Base-by-base conservation (phyloP, 345 rosid genomes). In the Camelina neglecta region DNA sequence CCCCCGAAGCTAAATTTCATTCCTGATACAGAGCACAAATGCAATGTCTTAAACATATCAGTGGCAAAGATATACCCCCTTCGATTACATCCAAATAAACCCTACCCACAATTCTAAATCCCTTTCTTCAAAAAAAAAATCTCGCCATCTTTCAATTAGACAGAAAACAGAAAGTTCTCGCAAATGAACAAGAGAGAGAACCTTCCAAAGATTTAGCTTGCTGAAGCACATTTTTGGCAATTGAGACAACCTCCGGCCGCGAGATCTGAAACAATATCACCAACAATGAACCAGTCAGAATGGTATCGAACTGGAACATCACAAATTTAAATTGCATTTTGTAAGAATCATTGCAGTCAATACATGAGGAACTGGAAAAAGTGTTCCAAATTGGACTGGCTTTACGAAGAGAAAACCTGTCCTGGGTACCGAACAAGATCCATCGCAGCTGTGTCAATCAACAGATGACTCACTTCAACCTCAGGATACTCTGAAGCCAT, bases 211-310 rank as follows among this genome's bases (percentile, higher is more conserved):
- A 24, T 24, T 2, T 2, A 24, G 26, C 26, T 24, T 24, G 29
- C 29, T 26, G 29, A 26, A 26, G 29, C 29, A 26, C 29, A 26
- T 26, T 26, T 26, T 26, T 26, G 29, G 29, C 3, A 26, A 26
- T 26, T 26, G 29, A 26, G 29, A 26, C 29, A 26, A 26, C 29
- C 29, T 26, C 29, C 29, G 26, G 78, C 65, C 20, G 78, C 72
- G 3, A 65, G 72, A 74, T 74, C 67, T 57, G 78, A 74, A 11
- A 74, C 58, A 11, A 74, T 66, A 66, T 74, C 72, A 47, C 72
- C 78, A 66, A 74, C 66, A 66, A 74, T 66, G 51, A 65, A 55
- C 56, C 65, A 21, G 78, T 57, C 41, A 74, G n/a, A 24, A 74
- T 74, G 41, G 36, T 66, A 65, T 74, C 78, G 1, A 74, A 74